A percentile compares a stretch with the other conserved stretches of the same genome.
Conservation (phyloP, 257 asterid genomes). For the Eustoma russellianum region DNA sequence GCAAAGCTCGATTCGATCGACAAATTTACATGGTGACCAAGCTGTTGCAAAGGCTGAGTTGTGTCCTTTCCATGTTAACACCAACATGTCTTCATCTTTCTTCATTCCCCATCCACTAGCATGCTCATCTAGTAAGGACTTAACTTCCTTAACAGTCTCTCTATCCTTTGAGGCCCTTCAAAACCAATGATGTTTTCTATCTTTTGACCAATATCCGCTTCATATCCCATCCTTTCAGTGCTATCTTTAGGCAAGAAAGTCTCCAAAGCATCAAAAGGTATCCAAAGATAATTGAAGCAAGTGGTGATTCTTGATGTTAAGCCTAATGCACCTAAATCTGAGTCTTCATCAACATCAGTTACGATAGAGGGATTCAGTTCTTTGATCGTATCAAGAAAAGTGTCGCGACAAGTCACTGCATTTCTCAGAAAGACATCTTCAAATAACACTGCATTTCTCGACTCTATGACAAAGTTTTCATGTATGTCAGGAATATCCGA, state of each 20-base stretch:
- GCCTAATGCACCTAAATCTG: constrained; percentile 30
- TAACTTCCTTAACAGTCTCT: constrained; percentile 49
- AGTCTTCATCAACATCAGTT: constrained; percentile 59
- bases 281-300: constrained; percentile 72
- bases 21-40: constrained; percentile 43
- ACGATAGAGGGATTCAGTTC: constrained; percentile 35
- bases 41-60: constrained; percentile 49
- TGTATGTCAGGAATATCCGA: no score
- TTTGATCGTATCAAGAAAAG: constrained; percentile 31
- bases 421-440: no score
- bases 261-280: constrained; percentile 69
- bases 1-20: not conserved
- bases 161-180: constrained; percentile 50
- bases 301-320: constrained; percentile 45
- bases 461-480: no score
- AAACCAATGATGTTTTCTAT: constrained; percentile 60
- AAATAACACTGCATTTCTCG: no score
- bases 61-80: constrained; percentile 85
- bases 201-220: constrained; percentile 59
- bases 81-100: constrained; percentile 55
- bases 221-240: constrained; percentile 48
- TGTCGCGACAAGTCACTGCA: constrained; percentile 34
- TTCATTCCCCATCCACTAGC: constrained; percentile 95
- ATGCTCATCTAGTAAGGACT: constrained; percentile 52
- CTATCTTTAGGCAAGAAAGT: constrained; percentile 69